Conservation (phyloP, 139 green algal species). For the Astrephomene gubernaculifera region DNA sequence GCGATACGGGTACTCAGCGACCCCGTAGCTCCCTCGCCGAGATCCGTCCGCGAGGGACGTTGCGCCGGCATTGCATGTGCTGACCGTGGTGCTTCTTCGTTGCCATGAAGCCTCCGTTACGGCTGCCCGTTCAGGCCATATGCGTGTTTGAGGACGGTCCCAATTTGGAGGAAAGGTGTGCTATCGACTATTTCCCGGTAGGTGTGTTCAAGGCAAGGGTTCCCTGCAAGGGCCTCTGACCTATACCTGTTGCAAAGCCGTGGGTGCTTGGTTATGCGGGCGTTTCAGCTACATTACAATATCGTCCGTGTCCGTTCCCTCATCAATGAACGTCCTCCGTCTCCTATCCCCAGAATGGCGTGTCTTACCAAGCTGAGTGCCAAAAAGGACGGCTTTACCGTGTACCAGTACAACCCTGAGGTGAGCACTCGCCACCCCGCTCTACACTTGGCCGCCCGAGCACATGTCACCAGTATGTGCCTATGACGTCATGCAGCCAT, state of each 20-base stretch:
- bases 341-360: not conserved
- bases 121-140: not conserved
- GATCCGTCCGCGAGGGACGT: too few relatives aligned
- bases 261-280: not conserved
- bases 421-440: too few relatives aligned
- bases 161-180: not conserved
- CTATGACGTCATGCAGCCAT: too few relatives aligned
- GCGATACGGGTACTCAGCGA: too few relatives aligned
- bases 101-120: not conserved
- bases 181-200: too few relatives aligned
- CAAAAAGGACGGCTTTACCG: not conserved
- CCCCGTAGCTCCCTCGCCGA: too few relatives aligned
- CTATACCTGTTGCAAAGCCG: not conserved
- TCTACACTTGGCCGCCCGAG: too few relatives aligned
- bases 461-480: too few relatives aligned
- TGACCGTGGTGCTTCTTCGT: not conserved
- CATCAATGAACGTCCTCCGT: not conserved
- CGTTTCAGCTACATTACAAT: not conserved
- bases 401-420: not conserved
- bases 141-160: not conserved
- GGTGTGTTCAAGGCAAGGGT: not conserved
- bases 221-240: not conserved
- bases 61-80: not conserved
- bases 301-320: not conserved
- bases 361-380: not conserved